A percentile compares a stretch with the other conserved stretches of the same genome.
Conservation (phyloP, 164 flowering plant genomes). For the Berberis vulgaris region DNA sequence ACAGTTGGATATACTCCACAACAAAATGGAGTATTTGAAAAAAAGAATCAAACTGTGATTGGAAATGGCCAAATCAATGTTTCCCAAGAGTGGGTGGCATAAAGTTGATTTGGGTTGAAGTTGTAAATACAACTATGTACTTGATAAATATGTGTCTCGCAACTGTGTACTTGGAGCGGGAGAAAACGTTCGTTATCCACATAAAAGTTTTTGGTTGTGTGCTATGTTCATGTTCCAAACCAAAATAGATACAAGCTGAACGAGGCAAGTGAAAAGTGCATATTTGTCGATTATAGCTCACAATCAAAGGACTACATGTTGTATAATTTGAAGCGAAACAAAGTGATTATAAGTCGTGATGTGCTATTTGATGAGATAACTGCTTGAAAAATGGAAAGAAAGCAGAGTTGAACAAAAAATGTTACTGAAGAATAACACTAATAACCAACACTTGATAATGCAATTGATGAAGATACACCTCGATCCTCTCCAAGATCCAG, state of each 20-base stretch:
- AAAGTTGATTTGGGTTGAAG: neutral
- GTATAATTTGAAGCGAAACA: neutral
- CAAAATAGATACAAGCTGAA: constrained; percentile 2
- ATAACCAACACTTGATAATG: neutral
- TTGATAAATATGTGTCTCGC: neutral
- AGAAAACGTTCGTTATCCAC: neutral
- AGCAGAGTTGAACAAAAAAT: neutral
- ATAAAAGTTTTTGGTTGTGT: neutral
- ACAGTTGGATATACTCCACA: neutral
- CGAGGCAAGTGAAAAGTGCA: neutral
- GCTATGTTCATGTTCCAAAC: neutral
- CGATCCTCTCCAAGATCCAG: neutral
- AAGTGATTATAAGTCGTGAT: neutral
- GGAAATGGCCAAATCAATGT: constrained; percentile 4
- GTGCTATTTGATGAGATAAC: neutral
- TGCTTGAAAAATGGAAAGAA: neutral
- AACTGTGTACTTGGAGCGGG: constrained; percentile 1
- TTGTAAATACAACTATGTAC: neutral
- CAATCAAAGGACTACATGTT: neutral
- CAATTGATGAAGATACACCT: neutral
- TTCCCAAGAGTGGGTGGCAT: neutral
- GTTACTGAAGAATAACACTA: neutral
- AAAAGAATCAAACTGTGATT: neutral
- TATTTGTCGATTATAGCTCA: neutral
- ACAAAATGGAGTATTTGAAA: constrained; percentile 3